These are phyloP conservation scores for Xenoacremonium recifei DNA, from an alignment of 2,329 filamentous ascomycete species.

Conservation along the genomic window DNA sequence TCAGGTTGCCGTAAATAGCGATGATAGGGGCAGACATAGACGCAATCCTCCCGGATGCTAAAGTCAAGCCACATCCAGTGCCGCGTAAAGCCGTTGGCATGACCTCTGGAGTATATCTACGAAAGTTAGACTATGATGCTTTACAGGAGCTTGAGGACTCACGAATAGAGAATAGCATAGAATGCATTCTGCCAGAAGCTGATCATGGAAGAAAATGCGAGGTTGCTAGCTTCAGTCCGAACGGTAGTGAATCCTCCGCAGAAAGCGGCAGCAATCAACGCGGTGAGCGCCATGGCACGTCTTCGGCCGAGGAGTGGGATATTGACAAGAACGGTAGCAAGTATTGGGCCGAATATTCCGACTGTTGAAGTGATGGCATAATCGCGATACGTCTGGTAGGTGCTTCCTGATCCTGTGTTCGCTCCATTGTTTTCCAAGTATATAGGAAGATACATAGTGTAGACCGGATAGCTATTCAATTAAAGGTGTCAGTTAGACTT, in stretches of 20 bases:
- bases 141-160: not conserved
- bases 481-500: too few relatives aligned
- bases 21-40: conserved; percentile 2
- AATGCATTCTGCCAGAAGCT: conserved; percentile 9
- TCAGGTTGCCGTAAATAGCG: conserved; percentile 1
- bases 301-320: conserved; percentile 2
- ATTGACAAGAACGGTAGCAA: conserved; percentile 1
- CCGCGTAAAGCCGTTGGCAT: conserved; percentile 6
- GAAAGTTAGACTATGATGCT: not conserved
- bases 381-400: conserved; percentile 4
- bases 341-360: conserved; percentile 3
- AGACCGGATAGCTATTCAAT: conserved; percentile 5
- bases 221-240: conserved; percentile 2
- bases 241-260: conserved; percentile 5
- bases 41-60: conserved; percentile 3
- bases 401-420: conserved; percentile 1
- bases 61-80: conserved; percentile 2
- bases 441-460: conserved; percentile 3
- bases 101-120: conserved; percentile 5
- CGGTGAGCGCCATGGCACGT: conserved; percentile 3
- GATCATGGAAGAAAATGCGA: conserved; percentile 7
- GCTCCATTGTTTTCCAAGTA: conserved; percentile 3
- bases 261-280: conserved; percentile 2
- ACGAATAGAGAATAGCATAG: conserved; percentile 6
- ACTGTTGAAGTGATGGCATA: conserved; percentile 4